These are phyloP conservation scores for Volutella citrinella DNA, from an alignment of 2,329 filamentous ascomycete species.

Conservation along the genomic window DNA sequence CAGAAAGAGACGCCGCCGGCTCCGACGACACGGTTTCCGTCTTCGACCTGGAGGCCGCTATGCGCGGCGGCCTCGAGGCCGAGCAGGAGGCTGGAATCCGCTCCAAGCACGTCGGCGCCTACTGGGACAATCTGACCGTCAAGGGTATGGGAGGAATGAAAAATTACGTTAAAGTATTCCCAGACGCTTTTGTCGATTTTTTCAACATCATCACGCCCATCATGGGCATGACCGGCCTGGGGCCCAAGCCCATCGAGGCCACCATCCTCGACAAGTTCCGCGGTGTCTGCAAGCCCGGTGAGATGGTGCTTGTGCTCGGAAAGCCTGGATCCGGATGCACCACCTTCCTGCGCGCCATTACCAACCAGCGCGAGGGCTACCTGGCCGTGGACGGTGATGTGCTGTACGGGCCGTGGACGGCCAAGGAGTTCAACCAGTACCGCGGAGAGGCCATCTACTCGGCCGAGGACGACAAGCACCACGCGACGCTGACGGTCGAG, in stretches of 20 bases:
- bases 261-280: constrained; percentile 70
- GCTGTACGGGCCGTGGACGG: constrained; percentile 77
- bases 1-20: constrained; percentile 53
- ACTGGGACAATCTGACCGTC: constrained; percentile 76
- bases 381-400: constrained; percentile 66
- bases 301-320: constrained; percentile 74
- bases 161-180: constrained; percentile 73
- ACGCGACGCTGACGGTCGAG: constrained; percentile 72
- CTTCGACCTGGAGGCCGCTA: constrained; percentile 73
- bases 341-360: constrained; percentile 79
- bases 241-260: constrained; percentile 66
- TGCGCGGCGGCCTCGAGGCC: constrained; percentile 69
- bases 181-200: constrained; percentile 72
- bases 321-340: constrained; percentile 75
- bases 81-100: constrained; percentile 76
- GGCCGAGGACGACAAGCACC: constrained; percentile 79
- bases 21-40: constrained; percentile 44
- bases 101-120: constrained; percentile 74
- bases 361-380: constrained; percentile 80
- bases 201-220: constrained; percentile 70
- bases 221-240: constrained; percentile 60
- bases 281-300: constrained; percentile 65
- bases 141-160: constrained; percentile 70
- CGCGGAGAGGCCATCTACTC: constrained; percentile 86
- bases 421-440: constrained; percentile 75